Evolutionary conservation across 345 rosid species (phyloP).

Genomic region (Hirschfeldia incana): DNA sequence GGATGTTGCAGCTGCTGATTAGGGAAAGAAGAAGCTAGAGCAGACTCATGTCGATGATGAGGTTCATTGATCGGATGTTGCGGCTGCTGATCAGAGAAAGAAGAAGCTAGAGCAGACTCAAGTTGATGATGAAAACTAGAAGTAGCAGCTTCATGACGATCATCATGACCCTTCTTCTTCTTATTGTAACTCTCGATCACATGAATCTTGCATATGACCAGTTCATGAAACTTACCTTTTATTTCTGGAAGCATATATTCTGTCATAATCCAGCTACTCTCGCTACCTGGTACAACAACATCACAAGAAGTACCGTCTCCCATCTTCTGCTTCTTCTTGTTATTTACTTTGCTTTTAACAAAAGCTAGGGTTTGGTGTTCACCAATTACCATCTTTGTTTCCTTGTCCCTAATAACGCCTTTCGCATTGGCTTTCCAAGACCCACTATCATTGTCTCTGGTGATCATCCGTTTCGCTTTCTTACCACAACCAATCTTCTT

Average conservation of each 20-base stretch:
- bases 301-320: background rate
- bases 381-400: background rate
- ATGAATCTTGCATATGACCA: constrained; percentile 3
- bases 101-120: background rate
- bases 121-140: background rate
- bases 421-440: background rate
- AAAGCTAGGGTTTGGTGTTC: background rate
- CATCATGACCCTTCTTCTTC: background rate
- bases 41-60: no score
- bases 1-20: no score
- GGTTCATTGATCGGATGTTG: background rate
- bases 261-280: constrained; percentile 13
- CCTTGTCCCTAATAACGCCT: background rate
- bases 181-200: background rate
- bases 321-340: background rate
- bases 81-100: background rate
- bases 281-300: background rate
- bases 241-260: background rate
- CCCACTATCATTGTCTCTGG: background rate
- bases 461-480: background rate
- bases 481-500: background rate
- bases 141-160: background rate
- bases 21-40: no score
- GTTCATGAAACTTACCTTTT: background rate
- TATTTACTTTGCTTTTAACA: background rate